Percentiles rank a stretch among this genome's conserved stretches.
phyloP scores from a whole-genome alignment of 1,284 basidiomycete species.

The Filobasidium uniguttulatum region DNA sequence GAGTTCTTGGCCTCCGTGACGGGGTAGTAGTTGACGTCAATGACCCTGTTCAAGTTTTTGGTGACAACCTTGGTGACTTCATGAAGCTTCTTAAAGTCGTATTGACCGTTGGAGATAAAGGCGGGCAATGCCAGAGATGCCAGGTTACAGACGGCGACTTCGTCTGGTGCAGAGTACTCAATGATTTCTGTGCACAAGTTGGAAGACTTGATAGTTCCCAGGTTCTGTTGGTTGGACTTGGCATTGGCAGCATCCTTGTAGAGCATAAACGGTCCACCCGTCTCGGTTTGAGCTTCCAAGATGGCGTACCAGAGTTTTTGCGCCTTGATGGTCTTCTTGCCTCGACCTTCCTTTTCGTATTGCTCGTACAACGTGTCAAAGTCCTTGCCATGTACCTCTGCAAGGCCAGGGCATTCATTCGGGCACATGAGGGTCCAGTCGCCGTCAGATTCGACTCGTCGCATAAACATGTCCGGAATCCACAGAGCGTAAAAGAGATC shows the following conservation, averaged over 20 bases:
- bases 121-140: conserved; percentile 91
- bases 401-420: conserved; percentile 81
- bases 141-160: conserved; percentile 97
- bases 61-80: conserved; percentile 85
- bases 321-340: conserved; percentile 74
- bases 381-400: conserved; percentile 81
- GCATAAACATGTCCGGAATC: conserved; percentile 98
- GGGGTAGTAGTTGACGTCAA: conserved; percentile 63
- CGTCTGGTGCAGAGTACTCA: conserved; percentile 94
- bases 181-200: conserved; percentile 99
- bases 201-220: conserved; percentile 98
- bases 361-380: conserved; percentile 80
- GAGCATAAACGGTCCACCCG: conserved; percentile 93
- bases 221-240: conserved; percentile 97
- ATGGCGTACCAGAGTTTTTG: conserved; percentile 99
- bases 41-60: conserved; percentile 86
- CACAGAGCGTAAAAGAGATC: conserved; percentile 98
- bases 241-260: conserved; percentile 86
- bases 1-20: conserved; percentile 78
- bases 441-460: conserved; percentile 70
- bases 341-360: conserved; percentile 86
- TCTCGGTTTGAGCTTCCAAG: conserved; percentile 94
- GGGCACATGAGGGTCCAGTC: conserved; percentile 98
- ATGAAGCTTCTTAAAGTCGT: conserved; percentile 92
- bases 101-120: conserved; percentile 54